Evolutionary conservation across 345 rosid species (phyloP).

Genomic region (Citropsis articulata): DNA sequence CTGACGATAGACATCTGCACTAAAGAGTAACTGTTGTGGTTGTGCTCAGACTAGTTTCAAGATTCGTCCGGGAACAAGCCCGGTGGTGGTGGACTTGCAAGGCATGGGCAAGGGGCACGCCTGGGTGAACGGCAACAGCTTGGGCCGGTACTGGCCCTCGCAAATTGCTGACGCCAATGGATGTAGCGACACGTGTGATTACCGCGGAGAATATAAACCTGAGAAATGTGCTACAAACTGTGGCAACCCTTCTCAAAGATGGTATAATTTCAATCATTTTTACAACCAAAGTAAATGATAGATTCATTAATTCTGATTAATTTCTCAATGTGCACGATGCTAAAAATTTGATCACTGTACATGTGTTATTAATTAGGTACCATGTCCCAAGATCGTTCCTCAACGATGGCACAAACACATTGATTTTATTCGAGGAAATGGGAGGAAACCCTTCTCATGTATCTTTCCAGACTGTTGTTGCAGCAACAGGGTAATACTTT

Average conservation of each 20-base stretch:
- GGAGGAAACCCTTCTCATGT: constrained; percentile 37
- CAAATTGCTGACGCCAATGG: constrained; percentile 16
- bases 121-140: constrained; percentile 43
- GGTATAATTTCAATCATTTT: constrained; percentile 14
- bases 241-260: constrained; percentile 44
- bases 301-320: no score
- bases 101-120: constrained; percentile 56
- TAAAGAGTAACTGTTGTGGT: no score
- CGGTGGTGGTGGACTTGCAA: constrained; percentile 36
- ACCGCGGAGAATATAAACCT: constrained; percentile 26
- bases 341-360: no score
- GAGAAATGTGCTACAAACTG: constrained; percentile 35
- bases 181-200: constrained; percentile 29
- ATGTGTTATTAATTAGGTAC: constrained; percentile 21
- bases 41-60: constrained; percentile 30
- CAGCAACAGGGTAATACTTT: background rate
- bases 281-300: background rate
- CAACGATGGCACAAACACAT: constrained; percentile 8
- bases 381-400: constrained; percentile 40
- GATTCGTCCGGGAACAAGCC: constrained; percentile 35
- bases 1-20: no score
- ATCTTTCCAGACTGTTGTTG: constrained; percentile 22
- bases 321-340: no score
- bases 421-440: constrained; percentile 44
- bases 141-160: constrained; percentile 47